A percentile compares a stretch with the other conserved stretches of the same genome.
phyloP scores from a whole-genome alignment of 164 flowering plant species.

The Paratinospora sagittata region DNA sequence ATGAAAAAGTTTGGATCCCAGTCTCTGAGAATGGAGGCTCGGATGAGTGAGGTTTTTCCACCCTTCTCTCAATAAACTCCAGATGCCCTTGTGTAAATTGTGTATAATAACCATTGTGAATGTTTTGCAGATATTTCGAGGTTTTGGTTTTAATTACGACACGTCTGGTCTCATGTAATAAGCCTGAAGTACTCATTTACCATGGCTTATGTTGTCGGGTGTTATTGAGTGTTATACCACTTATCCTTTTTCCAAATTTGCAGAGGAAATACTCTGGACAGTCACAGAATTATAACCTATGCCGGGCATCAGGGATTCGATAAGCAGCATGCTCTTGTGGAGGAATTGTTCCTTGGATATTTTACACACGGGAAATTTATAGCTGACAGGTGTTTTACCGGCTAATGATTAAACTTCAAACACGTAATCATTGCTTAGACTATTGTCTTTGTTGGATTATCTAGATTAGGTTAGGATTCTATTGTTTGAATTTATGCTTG shows the following conservation, averaged over 20 bases:
- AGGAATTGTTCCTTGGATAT: conserved; percentile 73
- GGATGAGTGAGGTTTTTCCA: conserved; percentile 68
- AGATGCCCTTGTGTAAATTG: background rate
- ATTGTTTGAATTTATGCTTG: too few relatives aligned
- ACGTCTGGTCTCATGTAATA: conserved; percentile 82
- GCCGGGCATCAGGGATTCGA: conserved; percentile 67
- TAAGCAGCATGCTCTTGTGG: conserved; percentile 82
- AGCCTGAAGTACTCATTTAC: conserved; percentile 20
- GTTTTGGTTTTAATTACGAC: conserved; percentile 59
- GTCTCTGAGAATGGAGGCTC: conserved; percentile 35
- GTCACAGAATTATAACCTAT: conserved; percentile 78
- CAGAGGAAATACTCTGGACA: conserved; percentile 87
- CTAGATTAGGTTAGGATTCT: too few relatives aligned
- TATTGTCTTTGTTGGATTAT: background rate
- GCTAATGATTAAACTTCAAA: background rate
- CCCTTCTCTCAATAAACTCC: background rate
- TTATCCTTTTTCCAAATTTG: conserved; percentile 14
- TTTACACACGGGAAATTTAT: conserved; percentile 78
- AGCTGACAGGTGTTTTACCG: conserved; percentile 53
- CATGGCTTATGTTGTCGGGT: background rate
- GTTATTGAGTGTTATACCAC: background rate
- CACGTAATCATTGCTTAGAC: background rate
- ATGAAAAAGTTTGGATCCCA: conserved; percentile 59
- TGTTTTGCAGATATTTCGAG: conserved; percentile 53
- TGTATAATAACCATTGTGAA: background rate